phyloP scores from a whole-genome alignment of 495 filamentous ascomycete species.

The Elasticomyces elasticus region DNA sequence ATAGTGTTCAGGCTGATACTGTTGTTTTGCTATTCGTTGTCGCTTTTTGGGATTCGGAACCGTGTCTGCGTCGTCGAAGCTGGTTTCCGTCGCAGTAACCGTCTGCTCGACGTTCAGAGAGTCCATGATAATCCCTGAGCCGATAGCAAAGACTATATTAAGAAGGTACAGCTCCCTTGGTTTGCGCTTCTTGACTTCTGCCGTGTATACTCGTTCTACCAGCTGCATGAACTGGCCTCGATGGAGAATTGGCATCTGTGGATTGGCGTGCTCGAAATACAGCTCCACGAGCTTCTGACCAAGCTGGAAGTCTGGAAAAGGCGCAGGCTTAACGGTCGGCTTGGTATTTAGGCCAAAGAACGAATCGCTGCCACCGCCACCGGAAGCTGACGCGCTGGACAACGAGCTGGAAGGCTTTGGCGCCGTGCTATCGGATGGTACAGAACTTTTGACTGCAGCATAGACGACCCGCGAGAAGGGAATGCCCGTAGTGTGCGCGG shows the following conservation, averaged over 20 bases:
- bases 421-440: slow-evolving; percentile 39
- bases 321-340: slow-evolving; percentile 72
- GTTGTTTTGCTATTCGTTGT: slow-evolving; percentile 44
- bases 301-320: slow-evolving; percentile 69
- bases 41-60: slow-evolving; percentile 39
- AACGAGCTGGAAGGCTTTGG: slow-evolving; percentile 10
- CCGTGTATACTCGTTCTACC: slow-evolving; percentile 66
- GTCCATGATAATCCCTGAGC: slow-evolving; percentile 81
- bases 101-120: slow-evolving; percentile 39
- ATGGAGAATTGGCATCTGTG: slow-evolving; percentile 88
- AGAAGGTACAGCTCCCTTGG: slow-evolving; percentile 81
- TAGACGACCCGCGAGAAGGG: slow-evolving; percentile 93
- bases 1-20: slow-evolving; percentile 87
- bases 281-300: slow-evolving; percentile 63
- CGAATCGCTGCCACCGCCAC: slow-evolving; percentile 56
- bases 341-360: slow-evolving; percentile 91
- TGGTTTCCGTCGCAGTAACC: slow-evolving; percentile 16
- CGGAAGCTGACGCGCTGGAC: slow-evolving; percentile 32
- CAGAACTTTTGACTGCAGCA: slow-evolving; percentile 81
- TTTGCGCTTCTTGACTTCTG: slow-evolving; percentile 57
- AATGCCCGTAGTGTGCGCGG: slow-evolving; percentile 81
- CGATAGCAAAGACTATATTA: slow-evolving; percentile 97
- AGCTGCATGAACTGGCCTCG: slow-evolving; percentile 75
- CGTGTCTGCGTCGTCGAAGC: background rate
- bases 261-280: slow-evolving; percentile 93